Conservation (phyloP, 2,329 filamentous ascomycete genomes). For the Byssothecium circinans region DNA sequence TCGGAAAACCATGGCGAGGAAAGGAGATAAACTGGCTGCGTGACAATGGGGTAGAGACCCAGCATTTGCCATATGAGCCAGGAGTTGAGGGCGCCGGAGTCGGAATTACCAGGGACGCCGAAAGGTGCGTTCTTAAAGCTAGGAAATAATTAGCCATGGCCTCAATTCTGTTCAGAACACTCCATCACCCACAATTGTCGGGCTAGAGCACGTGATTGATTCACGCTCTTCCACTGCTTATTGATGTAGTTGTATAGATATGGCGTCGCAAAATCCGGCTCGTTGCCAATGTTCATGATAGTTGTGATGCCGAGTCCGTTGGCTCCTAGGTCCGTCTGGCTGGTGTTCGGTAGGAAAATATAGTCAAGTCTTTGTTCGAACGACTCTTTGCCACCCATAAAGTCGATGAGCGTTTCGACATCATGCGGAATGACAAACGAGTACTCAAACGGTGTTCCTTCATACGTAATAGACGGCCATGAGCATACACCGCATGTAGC, state of each 20-base stretch:
- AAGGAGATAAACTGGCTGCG: constrained; percentile 67
- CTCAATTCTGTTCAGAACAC: no score
- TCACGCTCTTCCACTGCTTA: constrained; percentile 44
- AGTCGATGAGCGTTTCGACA: constrained; percentile 40
- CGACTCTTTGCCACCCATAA: constrained; percentile 38
- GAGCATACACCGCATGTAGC: constrained; percentile 40
- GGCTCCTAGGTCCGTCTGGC: constrained; percentile 36
- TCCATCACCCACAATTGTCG: constrained; percentile 36
- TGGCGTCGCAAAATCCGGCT: constrained; percentile 67
- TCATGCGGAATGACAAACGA: constrained; percentile 45
- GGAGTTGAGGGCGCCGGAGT: constrained; percentile 50
- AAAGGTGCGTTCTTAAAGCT: constrained; percentile 27
- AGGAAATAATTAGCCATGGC: not conserved
- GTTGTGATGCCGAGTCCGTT: constrained; percentile 49
- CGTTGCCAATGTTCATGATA: constrained; percentile 59
- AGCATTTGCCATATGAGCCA: constrained; percentile 53
- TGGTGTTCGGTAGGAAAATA: constrained; percentile 39
- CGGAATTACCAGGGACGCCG: constrained; percentile 48
- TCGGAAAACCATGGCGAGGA: constrained; percentile 49
- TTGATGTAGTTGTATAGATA: constrained; percentile 53
- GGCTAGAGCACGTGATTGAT: constrained; percentile 29
- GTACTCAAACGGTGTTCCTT: constrained; percentile 45
- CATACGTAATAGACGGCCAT: constrained; percentile 42
- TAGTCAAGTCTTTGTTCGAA: constrained; percentile 44
- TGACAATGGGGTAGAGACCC: constrained; percentile 57